These are phyloP conservation scores for Podospora appendiculata DNA, from an alignment of 495 filamentous ascomycete genomes.

Conservation along the genomic window DNA sequence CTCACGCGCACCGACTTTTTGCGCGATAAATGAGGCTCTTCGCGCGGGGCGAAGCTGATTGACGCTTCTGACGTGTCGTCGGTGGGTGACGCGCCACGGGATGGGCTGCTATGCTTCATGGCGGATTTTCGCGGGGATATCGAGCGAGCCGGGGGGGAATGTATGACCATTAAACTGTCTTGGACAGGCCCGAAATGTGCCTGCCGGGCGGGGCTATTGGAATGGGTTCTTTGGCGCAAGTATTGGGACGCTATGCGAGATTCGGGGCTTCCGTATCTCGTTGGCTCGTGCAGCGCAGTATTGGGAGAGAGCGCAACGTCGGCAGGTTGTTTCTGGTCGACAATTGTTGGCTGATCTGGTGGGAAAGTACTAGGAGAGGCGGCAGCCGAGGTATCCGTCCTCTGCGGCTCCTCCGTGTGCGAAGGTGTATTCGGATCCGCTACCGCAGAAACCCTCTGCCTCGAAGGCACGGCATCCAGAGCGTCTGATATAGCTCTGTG, in stretches of 20 bases:
- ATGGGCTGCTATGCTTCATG: constrained; percentile 57
- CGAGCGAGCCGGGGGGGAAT: constrained; percentile 72
- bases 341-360: neutral
- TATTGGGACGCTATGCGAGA: neutral
- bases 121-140: constrained; percentile 83
- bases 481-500: constrained; percentile 13
- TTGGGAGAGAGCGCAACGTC: neutral
- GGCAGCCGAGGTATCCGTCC: neutral
- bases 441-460: constrained; percentile 14
- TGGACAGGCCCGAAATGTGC: constrained; percentile 60
- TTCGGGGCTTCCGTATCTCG: neutral
- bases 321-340: neutral
- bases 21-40: constrained; percentile 48
- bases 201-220: constrained; percentile 42
- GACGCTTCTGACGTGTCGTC: constrained; percentile 35
- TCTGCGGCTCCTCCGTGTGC: too few species aligned
- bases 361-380: neutral
- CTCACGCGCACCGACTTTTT: constrained; percentile 75
- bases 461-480: constrained; percentile 27
- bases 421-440: neutral
- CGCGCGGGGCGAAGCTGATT: constrained; percentile 17
- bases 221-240: constrained; percentile 20
- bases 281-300: neutral
- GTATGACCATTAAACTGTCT: constrained; percentile 50
- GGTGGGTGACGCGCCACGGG: constrained; percentile 36